Evolutionary conservation across 139 green algal genomes (phyloP), one percentile per base, ranked within the genome.

Genomic region (Spirogloea muscicola): DNA sequence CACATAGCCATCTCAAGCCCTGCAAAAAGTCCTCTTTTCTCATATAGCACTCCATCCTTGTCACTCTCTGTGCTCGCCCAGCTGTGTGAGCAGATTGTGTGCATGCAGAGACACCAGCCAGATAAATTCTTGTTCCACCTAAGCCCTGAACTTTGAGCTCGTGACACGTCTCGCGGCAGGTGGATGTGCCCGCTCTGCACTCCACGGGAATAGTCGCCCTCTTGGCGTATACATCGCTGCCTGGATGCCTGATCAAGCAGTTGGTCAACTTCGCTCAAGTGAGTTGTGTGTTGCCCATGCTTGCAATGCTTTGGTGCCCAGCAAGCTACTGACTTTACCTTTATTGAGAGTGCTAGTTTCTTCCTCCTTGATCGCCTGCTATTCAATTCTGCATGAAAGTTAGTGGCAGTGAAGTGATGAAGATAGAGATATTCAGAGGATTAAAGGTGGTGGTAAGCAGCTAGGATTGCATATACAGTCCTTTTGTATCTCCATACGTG

Each of bases 181-280:
- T 64, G 55, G 55, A 64, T 9, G 27, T 64, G 10, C 55, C 31
- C 31, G 13, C 13, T 13, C 13, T 64, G 27, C 13, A 16, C 10
- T 41, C 13, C 10, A 13, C 33, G 27, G 10, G 10, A 13, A 9
- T 64, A 16, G 13, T 64, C 9, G 13, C 13, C 13, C 10, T 13
- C 27, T 9, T 64, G 13, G 27, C 31, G 55, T 9, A 9, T 16
- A 13, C 33, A 41, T 10, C 55, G 31, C 31, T 64, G 1, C 41
- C 42, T 6, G 41, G 0, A 1, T 73, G 64, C n/a, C n/a, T 42
- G 6, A 16, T 73, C 29, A 44, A 73, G 64, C 41, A 62, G 16
- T n/a, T 61, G 21, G 31, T 0, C 46, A 73, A 72, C 1, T 21
- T 63, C 13, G 63, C 60, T 34, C 64, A 73, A 43, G 42, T 73